Percentiles rank a stretch among this genome's conserved stretches.
phyloP scores from a whole-genome alignment of 805 yeast species.

The Metschnikowia vanudenii region DNA sequence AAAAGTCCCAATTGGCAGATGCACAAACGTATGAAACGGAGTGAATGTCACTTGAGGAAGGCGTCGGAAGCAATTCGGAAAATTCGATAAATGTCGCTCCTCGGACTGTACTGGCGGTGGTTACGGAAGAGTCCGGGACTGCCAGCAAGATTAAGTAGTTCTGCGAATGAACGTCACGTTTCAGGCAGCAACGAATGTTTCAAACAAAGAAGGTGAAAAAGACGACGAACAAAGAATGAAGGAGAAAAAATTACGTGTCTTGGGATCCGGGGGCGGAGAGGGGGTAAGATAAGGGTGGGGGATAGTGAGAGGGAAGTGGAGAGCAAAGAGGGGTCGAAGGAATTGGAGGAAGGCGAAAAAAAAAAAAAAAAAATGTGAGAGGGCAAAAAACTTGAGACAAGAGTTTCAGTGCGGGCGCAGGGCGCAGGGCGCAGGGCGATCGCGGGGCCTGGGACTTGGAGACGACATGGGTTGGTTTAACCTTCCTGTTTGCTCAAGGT shows the following conservation, averaged over 20 bases:
- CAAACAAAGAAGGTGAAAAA: background rate
- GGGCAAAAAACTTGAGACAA: conserved; percentile 2
- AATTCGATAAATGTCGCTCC: background rate
- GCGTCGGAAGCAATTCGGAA: no score
- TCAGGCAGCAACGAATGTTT: background rate
- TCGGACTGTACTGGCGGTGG: background rate
- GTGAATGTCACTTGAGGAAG: no score
- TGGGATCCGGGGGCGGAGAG: conserved; percentile 3
- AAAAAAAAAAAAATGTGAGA: conserved; percentile 1
- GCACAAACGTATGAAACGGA: no score
- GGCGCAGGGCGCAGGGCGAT: conserved; percentile 3
- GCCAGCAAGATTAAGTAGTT: background rate
- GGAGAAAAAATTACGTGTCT: background rate
- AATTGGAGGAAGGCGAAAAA: conserved; percentile 3
- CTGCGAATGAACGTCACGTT: conserved; percentile 6
- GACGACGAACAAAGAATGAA: no score
- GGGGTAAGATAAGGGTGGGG: conserved; percentile 6
- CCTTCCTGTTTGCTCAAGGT: conserved; percentile 6
- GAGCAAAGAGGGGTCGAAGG: conserved; percentile 7
- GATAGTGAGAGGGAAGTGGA: conserved; percentile 8
- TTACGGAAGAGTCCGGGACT: background rate
- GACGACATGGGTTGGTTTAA: background rate
- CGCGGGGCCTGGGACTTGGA: background rate
- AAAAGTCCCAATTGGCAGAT: no score
- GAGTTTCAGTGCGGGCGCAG: conserved; percentile 4